Evolutionary conservation across 2,329 filamentous ascomycete genomes (phyloP), one percentile per base, ranked within the genome.

Genomic region (Colletotrichum aenigma): DNA sequence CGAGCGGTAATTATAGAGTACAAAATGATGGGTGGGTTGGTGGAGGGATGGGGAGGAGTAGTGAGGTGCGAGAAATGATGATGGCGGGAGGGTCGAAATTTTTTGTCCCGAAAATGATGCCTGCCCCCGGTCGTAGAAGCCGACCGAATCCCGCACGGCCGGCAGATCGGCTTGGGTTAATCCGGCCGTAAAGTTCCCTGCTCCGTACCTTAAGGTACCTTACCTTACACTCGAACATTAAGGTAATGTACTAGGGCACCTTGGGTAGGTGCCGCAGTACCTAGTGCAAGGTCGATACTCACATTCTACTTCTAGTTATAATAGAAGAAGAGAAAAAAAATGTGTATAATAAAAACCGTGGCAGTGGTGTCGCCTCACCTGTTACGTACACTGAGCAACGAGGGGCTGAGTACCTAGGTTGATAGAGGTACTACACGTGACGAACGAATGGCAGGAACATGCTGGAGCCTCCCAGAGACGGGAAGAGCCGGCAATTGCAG

Each of bases 81-180:
- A 80, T 79, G 76, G 78, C 76, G 71, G 75, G 67, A 76, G 68
- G 36, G 81, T 78, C 80, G 84, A 81, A 83, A 82, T 85, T 85
- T 86, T 83, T 85, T 84, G 81, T 77, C 76, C 79, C 80, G 79
- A 76, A 80, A 84, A 82, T 83, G 81, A 78, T 80, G 79, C 77
- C 79, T 77, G 77, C 71, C 61, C 79, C 79, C 80, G 78, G 81
- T 81, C 84, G 82, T 85, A 84, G 85, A 87, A 87, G 82, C 84
- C 82, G 80, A 85, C 81, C 84, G 85, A 87, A 87, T 81, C 82
- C 83, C 81, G 81, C 81, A 34, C 82, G 84, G 60, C 26, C 64
- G 43, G 73, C 30, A 24, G 32, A 12, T 4, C 74, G 74, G 74
- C 70, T 26, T 73, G 4, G 48, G 74, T 76, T 76, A 65, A 69